A percentile compares a stretch with the other conserved stretches of the same genome.
These are phyloP conservation scores for Diplodia corticola DNA, from an alignment of 2,329 filamentous ascomycete species.

Conservation along the genomic window DNA sequence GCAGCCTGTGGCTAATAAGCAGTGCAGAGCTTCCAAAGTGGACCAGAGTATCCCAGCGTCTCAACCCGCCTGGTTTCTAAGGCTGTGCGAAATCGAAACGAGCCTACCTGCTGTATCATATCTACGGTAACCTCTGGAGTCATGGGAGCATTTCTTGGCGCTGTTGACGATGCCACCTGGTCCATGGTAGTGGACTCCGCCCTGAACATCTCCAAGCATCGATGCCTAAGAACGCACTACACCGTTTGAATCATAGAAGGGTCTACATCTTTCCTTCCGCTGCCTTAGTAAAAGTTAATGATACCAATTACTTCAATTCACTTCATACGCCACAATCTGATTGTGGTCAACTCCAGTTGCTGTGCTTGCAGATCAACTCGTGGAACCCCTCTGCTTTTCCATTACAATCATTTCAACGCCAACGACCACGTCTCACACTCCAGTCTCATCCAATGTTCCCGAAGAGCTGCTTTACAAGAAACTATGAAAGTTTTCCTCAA, in stretches of 20 bases:
- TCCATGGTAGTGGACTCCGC: background rate
- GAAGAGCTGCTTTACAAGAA: too few relatives aligned
- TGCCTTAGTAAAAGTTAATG: background rate
- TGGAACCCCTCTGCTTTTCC: too few relatives aligned
- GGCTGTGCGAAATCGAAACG: background rate
- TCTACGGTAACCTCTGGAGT: constrained; percentile 5
- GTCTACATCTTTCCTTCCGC: background rate
- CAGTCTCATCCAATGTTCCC: too few relatives aligned
- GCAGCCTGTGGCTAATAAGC: background rate
- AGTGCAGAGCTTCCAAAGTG: constrained; percentile 60
- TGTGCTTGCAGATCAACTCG: too few relatives aligned
- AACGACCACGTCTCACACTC: too few relatives aligned
- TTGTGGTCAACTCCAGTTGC: too few relatives aligned
- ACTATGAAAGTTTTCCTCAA: too few relatives aligned
- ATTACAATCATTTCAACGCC: too few relatives aligned
- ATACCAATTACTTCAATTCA: background rate
- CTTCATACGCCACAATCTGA: background rate
- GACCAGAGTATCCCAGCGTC: constrained; percentile 89
- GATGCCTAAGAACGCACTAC: background rate
- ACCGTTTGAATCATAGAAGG: background rate
- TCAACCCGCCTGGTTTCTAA: constrained; percentile 94
- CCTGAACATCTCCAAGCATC: background rate
- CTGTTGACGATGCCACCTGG: background rate
- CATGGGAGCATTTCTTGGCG: constrained; percentile 4
- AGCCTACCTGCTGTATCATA: background rate